Evolutionary conservation across 139 green algal genomes (phyloP).

Genomic region (Spirogloea muscicola): DNA sequence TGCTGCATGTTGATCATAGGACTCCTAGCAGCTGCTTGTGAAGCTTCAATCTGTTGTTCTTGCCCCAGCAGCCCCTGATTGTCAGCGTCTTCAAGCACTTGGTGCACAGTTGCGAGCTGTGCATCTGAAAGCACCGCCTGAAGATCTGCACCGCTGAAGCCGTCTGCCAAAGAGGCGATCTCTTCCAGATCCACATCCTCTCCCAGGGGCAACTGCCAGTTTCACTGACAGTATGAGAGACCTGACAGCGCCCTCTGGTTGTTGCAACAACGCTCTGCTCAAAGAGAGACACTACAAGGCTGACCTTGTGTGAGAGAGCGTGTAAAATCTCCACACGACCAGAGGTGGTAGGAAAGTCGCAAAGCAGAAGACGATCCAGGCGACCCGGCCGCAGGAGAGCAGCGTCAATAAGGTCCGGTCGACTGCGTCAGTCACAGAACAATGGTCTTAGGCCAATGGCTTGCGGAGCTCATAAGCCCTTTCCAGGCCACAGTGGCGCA

Average conservation of each 20-base stretch:
- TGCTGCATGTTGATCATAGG: slow-evolving; percentile 15
- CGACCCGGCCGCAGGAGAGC: slow-evolving; percentile 49
- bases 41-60: too few relatives aligned
- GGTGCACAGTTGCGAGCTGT: slow-evolving; percentile 48
- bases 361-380: slow-evolving; percentile 48
- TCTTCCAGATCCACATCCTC: slow-evolving; percentile 48
- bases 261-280: too few relatives aligned
- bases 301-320: slow-evolving; percentile 10
- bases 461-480: too few relatives aligned
- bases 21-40: neutral
- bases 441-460: too few relatives aligned
- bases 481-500: too few relatives aligned
- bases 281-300: too few relatives aligned
- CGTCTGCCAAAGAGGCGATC: slow-evolving; percentile 18
- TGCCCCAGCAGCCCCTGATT: too few relatives aligned
- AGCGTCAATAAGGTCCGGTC: slow-evolving; percentile 53
- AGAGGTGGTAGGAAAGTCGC: slow-evolving; percentile 39
- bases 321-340: slow-evolving; percentile 46
- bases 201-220: slow-evolving; percentile 33
- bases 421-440: too few relatives aligned
- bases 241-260: too few relatives aligned
- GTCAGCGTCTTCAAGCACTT: too few relatives aligned
- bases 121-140: slow-evolving; percentile 47
- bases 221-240: too few relatives aligned
- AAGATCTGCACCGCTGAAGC: slow-evolving; percentile 51